Conservation (phyloP, 169 alveolate species). For the Plasmodium knowlesi region DNA sequence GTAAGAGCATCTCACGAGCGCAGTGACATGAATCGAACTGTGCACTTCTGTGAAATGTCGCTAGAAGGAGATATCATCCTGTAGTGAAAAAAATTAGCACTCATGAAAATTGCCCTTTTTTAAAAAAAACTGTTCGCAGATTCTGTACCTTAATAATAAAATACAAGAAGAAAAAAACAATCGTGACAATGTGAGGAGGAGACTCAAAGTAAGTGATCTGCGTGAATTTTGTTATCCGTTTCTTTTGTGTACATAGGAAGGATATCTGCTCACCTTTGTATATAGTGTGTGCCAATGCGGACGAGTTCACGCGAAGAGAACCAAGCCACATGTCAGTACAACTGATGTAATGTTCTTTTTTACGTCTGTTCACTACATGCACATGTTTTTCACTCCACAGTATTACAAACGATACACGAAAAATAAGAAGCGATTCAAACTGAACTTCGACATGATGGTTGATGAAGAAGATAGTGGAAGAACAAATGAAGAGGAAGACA, state of each 20-base stretch:
- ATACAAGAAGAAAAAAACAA: conserved; percentile 58
- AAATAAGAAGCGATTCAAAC: conserved; percentile 25
- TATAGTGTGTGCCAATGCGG: not conserved
- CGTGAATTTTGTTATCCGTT: not conserved
- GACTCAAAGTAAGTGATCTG: conserved; percentile 17
- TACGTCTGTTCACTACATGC: not conserved
- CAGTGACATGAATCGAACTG: not conserved
- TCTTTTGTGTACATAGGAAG: not conserved
- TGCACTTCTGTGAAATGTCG: not conserved
- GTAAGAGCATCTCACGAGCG: not conserved
- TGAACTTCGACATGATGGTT: not conserved
- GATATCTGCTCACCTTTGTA: not conserved
- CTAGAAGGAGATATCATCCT: not conserved
- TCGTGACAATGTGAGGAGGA: not conserved
- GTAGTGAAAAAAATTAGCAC: not conserved
- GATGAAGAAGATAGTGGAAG: not conserved
- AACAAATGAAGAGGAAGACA: conserved; percentile 17
- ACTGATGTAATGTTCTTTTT: not conserved
- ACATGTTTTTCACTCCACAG: not conserved
- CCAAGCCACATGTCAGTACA: not conserved
- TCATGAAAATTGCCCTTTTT: not conserved
- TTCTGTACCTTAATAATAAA: conserved; percentile 46
- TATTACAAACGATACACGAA: conserved; percentile 28
- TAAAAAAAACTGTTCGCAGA: not conserved
- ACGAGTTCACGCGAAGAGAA: not conserved